phyloP scores from a whole-genome alignment of 345 rosid genomes.

The Raphanus sativus region DNA sequence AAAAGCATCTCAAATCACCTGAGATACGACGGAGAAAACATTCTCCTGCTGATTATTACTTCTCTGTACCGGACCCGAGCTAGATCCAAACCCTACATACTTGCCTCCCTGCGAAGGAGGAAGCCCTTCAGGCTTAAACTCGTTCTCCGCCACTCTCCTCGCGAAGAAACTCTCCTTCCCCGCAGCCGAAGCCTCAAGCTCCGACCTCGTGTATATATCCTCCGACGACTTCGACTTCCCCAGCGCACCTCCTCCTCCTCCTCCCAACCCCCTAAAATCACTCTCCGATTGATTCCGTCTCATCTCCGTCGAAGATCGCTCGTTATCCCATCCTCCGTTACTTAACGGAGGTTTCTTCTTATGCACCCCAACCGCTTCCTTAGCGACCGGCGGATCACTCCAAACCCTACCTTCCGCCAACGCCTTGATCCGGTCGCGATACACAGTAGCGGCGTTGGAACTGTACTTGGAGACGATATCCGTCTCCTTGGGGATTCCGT shows the following conservation, averaged over 20 bases:
- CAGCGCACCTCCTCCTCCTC: constrained; percentile 42
- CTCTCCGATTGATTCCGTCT: constrained; percentile 79
- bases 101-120: constrained; percentile 97
- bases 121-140: constrained; percentile 76
- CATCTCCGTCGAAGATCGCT: constrained; percentile 60
- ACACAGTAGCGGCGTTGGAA: constrained; percentile 73
- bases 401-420: constrained; percentile 76
- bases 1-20: constrained; percentile 48
- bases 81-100: constrained; percentile 93
- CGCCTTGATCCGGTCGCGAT: constrained; percentile 85
- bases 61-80: constrained; percentile 52
- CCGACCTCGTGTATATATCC: constrained; percentile 68
- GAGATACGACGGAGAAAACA: constrained; percentile 69
- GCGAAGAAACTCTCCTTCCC: constrained; percentile 84
- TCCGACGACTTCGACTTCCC: constrained; percentile 73
- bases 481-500: constrained; percentile 78
- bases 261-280: constrained; percentile 58
- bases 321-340: constrained; percentile 76
- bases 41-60: constrained; percentile 65
- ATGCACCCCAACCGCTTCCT: constrained; percentile 51
- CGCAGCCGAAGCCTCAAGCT: constrained; percentile 88
- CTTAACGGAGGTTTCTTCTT: constrained; percentile 61
- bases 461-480: constrained; percentile 80
- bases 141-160: constrained; percentile 68
- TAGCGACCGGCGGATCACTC: constrained; percentile 80